phyloP scores from a whole-genome alignment of 2,329 filamentous ascomycete species.

The Fusarium caatingaense region DNA sequence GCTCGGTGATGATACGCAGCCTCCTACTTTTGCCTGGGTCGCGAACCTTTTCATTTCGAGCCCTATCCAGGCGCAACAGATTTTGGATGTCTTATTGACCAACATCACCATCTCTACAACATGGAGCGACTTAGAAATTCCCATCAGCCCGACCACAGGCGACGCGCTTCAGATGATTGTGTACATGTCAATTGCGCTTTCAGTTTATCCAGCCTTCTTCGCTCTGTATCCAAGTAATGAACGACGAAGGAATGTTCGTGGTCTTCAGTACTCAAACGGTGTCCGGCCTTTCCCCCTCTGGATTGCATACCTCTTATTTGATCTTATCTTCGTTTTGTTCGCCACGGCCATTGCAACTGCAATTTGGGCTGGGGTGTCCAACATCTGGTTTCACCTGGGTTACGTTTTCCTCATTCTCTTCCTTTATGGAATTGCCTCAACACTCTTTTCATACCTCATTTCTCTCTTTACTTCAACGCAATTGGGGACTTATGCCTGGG shows the following conservation, averaged over 20 bases:
- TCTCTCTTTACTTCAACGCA: slow-evolving; percentile 84
- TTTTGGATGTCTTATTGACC: slow-evolving; percentile 72
- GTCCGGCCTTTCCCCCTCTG: slow-evolving; percentile 85
- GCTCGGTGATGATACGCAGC: slow-evolving; percentile 69
- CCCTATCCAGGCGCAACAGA: slow-evolving; percentile 72
- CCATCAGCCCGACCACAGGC: slow-evolving; percentile 75
- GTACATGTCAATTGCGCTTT: slow-evolving; percentile 84
- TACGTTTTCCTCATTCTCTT: slow-evolving; percentile 86
- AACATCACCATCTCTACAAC: slow-evolving; percentile 76
- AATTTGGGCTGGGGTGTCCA: slow-evolving; percentile 73
- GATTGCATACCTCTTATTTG: slow-evolving; percentile 84
- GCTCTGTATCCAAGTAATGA: slow-evolving; percentile 90
- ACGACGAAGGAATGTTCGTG: slow-evolving; percentile 80
- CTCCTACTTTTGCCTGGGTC: slow-evolving; percentile 77
- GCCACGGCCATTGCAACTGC: slow-evolving; percentile 74
- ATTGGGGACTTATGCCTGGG: slow-evolving; percentile 85
- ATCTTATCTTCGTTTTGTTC: slow-evolving; percentile 77
- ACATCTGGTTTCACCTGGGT: slow-evolving; percentile 80
- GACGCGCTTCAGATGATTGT: slow-evolving; percentile 81
- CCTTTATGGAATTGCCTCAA: slow-evolving; percentile 83
- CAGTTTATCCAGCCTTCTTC: slow-evolving; percentile 86
- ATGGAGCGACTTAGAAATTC: slow-evolving; percentile 80
- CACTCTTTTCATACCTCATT: slow-evolving; percentile 80
- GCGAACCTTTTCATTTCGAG: slow-evolving; percentile 70
- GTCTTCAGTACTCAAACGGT: slow-evolving; percentile 91